Base-by-base conservation (phyloP, 495 filamentous ascomycete species). In the Pseudevernia furfuracea region DNA sequence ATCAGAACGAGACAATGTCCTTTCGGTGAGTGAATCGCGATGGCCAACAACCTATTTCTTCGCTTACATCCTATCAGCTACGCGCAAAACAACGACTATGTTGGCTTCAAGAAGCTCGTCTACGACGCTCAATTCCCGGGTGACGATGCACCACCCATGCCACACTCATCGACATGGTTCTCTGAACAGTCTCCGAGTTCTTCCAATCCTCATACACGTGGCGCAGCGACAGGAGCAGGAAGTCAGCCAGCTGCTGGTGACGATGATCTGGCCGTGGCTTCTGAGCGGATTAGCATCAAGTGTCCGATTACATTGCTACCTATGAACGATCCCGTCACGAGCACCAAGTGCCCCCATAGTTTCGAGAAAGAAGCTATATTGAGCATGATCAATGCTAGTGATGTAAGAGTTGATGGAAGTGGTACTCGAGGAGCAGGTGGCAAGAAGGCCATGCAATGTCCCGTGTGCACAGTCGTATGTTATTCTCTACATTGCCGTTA, bases 251-350 rank as follows among this genome's bases (percentile, higher is more conserved):
- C 74, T 0, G 78, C 80, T 4, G 79, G 78, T 19, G 87, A 89
- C 55, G 89, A 94, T 30, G 91, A 96, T 38, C 77, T 96, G 58
- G 83, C 85, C 11, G 85, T 96, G 55, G 80, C 84, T 62, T 77
- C 85, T 60, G 88, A 87, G 68, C 82, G 80, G 23, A 80, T 88
- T 66, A 88, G 85, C 64, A 81, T 90, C 58, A 88, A 86, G 71
- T 96, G 92, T 69, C 90, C 90, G 0, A 71, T 96, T n/a, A 92
- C 92, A 2, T 79, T 96, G 49, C 79, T 80, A 44, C 72, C 80
- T n/a, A 90, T 90, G 78, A 76, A 77, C 34, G 84, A 93, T 56
- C 92, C 92, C 0, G 76, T 82, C 3, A 92, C 83, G n/a, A 91
- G 84, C 73, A 81, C 75, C 6, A 87, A 88, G 68, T 96, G 92